A percentile compares a stretch with the other conserved stretches of the same genome.
Evolutionary conservation across 2,329 filamentous ascomycete species (phyloP).

Genomic region (Alternaria longipes): DNA sequence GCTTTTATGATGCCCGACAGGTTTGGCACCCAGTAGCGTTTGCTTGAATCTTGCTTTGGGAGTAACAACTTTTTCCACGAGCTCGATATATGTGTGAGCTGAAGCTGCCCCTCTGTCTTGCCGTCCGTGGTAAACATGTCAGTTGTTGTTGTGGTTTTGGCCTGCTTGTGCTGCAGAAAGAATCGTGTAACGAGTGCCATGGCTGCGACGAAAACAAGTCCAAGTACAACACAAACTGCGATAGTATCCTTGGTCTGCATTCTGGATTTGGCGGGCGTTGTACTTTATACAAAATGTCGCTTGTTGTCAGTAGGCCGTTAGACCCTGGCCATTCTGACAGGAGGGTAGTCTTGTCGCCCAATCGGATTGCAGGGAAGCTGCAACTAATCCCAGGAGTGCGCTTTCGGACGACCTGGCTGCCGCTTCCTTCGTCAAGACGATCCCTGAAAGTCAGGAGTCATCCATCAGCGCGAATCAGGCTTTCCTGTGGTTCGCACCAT

Average conservation of each 20-base stretch:
- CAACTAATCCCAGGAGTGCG: constrained; percentile 22
- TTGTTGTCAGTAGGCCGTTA: constrained; percentile 21
- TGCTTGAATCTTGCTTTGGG: constrained; percentile 27
- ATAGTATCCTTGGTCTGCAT: constrained; percentile 30
- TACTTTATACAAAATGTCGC: constrained; percentile 32
- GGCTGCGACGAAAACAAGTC: constrained; percentile 23
- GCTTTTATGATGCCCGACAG: constrained; percentile 45
- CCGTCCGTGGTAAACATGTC: constrained; percentile 15
- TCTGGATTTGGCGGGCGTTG: constrained; percentile 8
- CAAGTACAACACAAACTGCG: constrained; percentile 26
- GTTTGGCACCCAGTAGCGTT: constrained; percentile 34
- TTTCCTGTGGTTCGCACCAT: constrained; percentile 13
- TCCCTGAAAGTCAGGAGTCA: constrained; percentile 9
- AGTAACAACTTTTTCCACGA: constrained; percentile 34
- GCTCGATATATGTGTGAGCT: constrained; percentile 24
- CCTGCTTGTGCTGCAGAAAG: constrained; percentile 37
- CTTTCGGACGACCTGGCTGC: constrained; percentile 29
- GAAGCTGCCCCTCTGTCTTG: constrained; percentile 23
- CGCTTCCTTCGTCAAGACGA: constrained; percentile 20
- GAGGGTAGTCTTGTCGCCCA: constrained; percentile 26
- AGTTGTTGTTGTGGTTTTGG: constrained; percentile 25
- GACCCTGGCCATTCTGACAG: constrained; percentile 14
- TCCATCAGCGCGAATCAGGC: constrained; percentile 26
- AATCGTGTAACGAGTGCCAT: constrained; percentile 45
- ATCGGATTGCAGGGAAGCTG: constrained; percentile 43